phyloP scores from a whole-genome alignment of 148 eudicot genomes.

The Chenopodium album region DNA sequence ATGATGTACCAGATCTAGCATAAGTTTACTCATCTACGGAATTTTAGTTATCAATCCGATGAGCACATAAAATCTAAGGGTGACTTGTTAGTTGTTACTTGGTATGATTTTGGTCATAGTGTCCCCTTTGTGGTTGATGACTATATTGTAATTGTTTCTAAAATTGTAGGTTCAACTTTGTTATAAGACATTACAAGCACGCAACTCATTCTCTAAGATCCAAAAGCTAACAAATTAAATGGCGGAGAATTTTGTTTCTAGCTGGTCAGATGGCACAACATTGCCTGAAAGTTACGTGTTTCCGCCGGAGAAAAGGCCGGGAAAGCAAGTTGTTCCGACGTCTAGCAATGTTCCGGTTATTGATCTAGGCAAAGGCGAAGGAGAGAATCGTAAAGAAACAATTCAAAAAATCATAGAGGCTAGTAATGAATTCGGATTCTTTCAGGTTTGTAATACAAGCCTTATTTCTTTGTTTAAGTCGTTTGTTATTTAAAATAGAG shows the following conservation, averaged over 20 bases:
- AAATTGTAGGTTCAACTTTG: too few relatives aligned
- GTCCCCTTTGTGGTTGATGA: too few relatives aligned
- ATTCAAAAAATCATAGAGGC: slow-evolving; percentile 34
- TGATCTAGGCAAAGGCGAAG: slow-evolving; percentile 22
- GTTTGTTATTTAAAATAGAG: not conserved
- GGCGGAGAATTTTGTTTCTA: slow-evolving; percentile 33
- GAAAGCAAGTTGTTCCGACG: slow-evolving; percentile 19
- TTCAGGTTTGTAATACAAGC: slow-evolving; percentile 29
- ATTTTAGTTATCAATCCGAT: too few relatives aligned
- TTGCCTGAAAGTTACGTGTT: slow-evolving; percentile 32
- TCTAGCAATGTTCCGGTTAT: slow-evolving; percentile 25
- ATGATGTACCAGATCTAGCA: too few relatives aligned
- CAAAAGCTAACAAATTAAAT: not conserved
- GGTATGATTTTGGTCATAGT: too few relatives aligned
- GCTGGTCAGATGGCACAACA: slow-evolving; percentile 30
- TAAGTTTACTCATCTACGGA: too few relatives aligned
- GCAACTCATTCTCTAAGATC: not conserved
- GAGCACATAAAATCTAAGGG: too few relatives aligned
- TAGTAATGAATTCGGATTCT: slow-evolving; percentile 37
- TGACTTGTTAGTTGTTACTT: too few relatives aligned
- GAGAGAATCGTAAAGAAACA: slow-evolving; percentile 3
- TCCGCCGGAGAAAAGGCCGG: slow-evolving; percentile 36
- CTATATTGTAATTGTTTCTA: too few relatives aligned
- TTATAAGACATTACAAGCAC: not conserved
- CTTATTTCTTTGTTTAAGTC: not conserved